Evolutionary conservation across 1,139 yeast species (phyloP).

Genomic region (Hemisphaericaspora xylanilytica): DNA sequence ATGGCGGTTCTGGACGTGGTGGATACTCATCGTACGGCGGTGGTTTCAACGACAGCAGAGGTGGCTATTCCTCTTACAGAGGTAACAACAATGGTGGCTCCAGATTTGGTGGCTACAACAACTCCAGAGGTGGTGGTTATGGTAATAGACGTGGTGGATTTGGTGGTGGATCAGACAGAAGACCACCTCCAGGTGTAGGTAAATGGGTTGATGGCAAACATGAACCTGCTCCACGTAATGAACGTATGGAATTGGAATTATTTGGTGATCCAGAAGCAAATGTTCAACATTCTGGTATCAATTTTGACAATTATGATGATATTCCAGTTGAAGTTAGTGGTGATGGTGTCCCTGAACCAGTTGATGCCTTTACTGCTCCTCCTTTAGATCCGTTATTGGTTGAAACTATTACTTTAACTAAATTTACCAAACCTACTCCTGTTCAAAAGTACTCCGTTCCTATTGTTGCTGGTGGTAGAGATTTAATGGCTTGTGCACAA

Average conservation of each 20-base stretch:
- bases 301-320: constrained; percentile 96
- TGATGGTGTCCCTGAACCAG: constrained; percentile 91
- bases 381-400: constrained; percentile 87
- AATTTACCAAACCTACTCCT: constrained; percentile 96
- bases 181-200: constrained; percentile 53
- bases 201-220: constrained; percentile 87
- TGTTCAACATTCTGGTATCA: constrained; percentile 89
- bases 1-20: constrained; percentile 16
- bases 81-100: constrained; percentile 18
- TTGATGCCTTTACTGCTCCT: constrained; percentile 82
- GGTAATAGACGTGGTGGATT: constrained; percentile 20
- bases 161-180: constrained; percentile 31
- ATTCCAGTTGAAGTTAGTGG: constrained; percentile 99
- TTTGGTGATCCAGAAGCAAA: constrained; percentile 88
- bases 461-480: constrained; percentile 92
- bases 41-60: constrained; percentile 18
- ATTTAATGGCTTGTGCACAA: constrained; percentile 99
- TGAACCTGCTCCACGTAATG: constrained; percentile 74
- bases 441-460: constrained; percentile 99
- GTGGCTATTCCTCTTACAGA: constrained; percentile 19
- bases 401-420: constrained; percentile 81
- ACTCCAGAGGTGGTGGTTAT: constrained; percentile 22
- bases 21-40: constrained; percentile 15
- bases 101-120: constrained; percentile 6
- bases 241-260: constrained; percentile 70